Base-by-base conservation (phyloP, 208 protist genomes). In the Leishmania lainsoni region DNA sequence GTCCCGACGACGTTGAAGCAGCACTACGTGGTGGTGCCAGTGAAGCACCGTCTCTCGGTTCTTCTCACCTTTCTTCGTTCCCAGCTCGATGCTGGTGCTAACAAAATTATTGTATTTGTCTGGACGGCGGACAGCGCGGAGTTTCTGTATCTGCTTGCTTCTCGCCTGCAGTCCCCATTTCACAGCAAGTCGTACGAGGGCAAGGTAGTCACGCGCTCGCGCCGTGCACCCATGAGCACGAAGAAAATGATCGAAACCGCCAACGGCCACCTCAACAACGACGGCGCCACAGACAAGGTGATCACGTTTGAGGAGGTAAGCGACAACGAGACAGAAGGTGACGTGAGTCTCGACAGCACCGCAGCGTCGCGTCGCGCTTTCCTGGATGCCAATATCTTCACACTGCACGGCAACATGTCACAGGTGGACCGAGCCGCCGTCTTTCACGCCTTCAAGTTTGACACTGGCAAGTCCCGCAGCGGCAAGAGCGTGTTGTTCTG, bases 91-190 rank as follows among this genome's bases (percentile, higher is more conserved):
- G 98, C 99, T 32, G 98, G 99, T 52, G 93, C 94, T 22, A 82
- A 88, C n/a, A 95, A 98, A 80, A 91, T 99, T 16, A 98, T 99
- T 75, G 98, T 99, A 54, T 99, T 99, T 86, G 93, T 99, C 45
- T 99, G 96, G n/a, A 99, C 96, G 6, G 98, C 98, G 71, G 98
- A 98, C 73, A 93, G 91, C n/a, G 92, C 99, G 4, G 99, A 99
- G 89, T 99, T 98, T 88, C 94, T 99, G 80, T 98, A 97, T 76
- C 97, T 99, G 75, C 90, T 99, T 39, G 86, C 99, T 35, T 92
- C 89, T 22, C 91, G 91, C 0, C 84, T 97, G 32, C 81, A 89
- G 65, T 91, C 87, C 5, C 94, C 94, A 42, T 97, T 94, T 79
- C 83, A 83, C 68, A 86, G 81, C 39, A 75, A 58, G 69, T 83